phyloP scores from a whole-genome alignment of 345 rosid genomes.

The Acer saccharum region DNA sequence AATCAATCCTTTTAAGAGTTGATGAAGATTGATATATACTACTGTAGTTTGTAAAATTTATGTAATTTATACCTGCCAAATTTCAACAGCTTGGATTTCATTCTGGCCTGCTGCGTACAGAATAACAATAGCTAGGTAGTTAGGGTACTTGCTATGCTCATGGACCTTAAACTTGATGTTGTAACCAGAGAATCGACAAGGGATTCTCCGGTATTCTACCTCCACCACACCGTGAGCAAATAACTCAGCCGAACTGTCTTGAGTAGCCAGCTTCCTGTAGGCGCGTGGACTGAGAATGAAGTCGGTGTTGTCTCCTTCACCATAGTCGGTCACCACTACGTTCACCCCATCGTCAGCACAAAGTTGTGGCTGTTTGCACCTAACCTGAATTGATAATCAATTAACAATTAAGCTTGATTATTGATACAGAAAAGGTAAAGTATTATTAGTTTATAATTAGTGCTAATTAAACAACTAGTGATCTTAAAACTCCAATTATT shows the following conservation, averaged over 20 bases:
- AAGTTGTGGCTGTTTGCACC: constrained; percentile 62
- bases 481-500: background rate
- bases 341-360: constrained; percentile 66
- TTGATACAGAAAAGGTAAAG: background rate
- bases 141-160: constrained; percentile 62
- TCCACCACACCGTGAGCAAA: constrained; percentile 76
- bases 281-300: constrained; percentile 77
- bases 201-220: constrained; percentile 64
- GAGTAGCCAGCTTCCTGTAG: constrained; percentile 52
- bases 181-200: constrained; percentile 55
- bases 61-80: constrained; percentile 54
- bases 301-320: constrained; percentile 77
- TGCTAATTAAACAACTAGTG: background rate
- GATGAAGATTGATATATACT: background rate
- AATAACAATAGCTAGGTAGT: constrained; percentile 63
- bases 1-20: background rate
- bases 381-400: constrained; percentile 44
- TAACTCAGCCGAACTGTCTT: constrained; percentile 41
- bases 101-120: constrained; percentile 54
- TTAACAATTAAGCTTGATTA: background rate
- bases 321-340: constrained; percentile 80
- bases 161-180: constrained; percentile 63
- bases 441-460: background rate
- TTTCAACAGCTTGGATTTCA: constrained; percentile 62
- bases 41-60: background rate